Base-by-base conservation (phyloP, 2,329 filamentous ascomycete species). In the Verticillium alfalfae region DNA sequence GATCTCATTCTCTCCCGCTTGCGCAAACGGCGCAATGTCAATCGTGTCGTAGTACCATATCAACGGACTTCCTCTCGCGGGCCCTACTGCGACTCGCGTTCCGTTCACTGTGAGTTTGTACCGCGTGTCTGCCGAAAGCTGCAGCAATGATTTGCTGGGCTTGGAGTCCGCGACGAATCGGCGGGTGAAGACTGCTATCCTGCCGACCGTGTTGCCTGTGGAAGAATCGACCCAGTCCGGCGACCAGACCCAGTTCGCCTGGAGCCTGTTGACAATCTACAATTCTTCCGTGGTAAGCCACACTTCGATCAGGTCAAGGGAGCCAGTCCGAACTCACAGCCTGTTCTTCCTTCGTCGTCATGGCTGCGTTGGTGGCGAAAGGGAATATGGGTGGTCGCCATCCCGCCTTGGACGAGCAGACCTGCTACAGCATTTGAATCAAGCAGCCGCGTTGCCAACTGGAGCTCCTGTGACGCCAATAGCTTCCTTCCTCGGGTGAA, bases 61-160 rank as follows among this genome's bases (percentile, higher is more conserved):
- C 57, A 67, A 64, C 0, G 68, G 70, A 58, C 71, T 75, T 31
- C 76, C 69, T 38, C 74, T 69, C 1, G 70, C 67, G 2, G 76
- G 77, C 1, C 77, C 77, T 2, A 75, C 69, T 3, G 72, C 69
- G 15, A 76, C 67, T 10, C 71, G 68, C 0, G n/a, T 57, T 3
- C 71, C 70, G 67, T 79, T 79, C 49, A 79, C 68, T 34, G 68
- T 70, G 2, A 79, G 67, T 59, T 79, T 79, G 67, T 79, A 79
- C 9, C 75, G 70, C 5, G 77, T 79, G 41, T 79, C 77, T 6
- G 77, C 76, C 1, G 75, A 72, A 63, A 73, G 69, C 60, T 70
- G 66, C 12, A 76, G 52, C 5, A 68, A 31, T 13, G 72, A 64
- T 10, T 34, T n/a, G 0, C 15, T 60, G 5, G 71, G 67, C 5